phyloP scores from a whole-genome alignment of 306 rosid genomes.

The Alnus rubra region DNA sequence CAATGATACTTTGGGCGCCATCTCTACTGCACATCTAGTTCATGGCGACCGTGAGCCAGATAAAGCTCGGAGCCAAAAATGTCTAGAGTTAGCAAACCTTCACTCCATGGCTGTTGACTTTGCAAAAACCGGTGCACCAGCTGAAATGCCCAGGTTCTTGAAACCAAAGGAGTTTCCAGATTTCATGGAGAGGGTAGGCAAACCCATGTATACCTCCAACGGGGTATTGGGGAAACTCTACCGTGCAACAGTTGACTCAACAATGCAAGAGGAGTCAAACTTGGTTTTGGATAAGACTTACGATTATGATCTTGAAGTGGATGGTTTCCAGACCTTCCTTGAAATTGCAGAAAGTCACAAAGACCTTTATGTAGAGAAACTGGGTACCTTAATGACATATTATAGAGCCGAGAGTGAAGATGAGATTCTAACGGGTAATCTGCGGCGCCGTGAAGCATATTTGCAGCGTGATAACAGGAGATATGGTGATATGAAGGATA shows the following conservation, averaged over 20 bases:
- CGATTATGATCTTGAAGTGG: constrained; percentile 62
- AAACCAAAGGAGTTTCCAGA: constrained; percentile 83
- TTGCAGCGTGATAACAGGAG: constrained; percentile 82
- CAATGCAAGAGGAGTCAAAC: constrained; percentile 32
- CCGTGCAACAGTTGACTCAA: constrained; percentile 44
- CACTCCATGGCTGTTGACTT: constrained; percentile 98
- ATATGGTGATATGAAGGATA: constrained; percentile 76
- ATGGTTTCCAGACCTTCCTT: constrained; percentile 62
- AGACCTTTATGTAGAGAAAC: constrained; percentile 62
- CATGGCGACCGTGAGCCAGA: constrained; percentile 80
- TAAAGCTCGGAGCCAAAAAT: constrained; percentile 67
- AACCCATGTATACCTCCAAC: constrained; percentile 67
- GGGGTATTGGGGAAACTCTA: constrained; percentile 80
- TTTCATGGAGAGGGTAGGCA: constrained; percentile 85
- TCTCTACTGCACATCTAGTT: constrained; percentile 91
- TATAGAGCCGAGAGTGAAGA: constrained; percentile 69
- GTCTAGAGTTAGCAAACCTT: constrained; percentile 72
- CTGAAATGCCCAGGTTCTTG: constrained; percentile 76
- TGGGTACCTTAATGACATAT: constrained; percentile 60
- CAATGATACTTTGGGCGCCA: constrained; percentile 89
- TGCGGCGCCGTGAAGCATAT: constrained; percentile 64
- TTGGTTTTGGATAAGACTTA: constrained; percentile 46
- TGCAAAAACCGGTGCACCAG: constrained; percentile 96
- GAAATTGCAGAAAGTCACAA: constrained; percentile 56
- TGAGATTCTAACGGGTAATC: constrained; percentile 75